Evolutionary conservation across 106 monocot species (phyloP).

Genomic region (Chionographis japonica): DNA sequence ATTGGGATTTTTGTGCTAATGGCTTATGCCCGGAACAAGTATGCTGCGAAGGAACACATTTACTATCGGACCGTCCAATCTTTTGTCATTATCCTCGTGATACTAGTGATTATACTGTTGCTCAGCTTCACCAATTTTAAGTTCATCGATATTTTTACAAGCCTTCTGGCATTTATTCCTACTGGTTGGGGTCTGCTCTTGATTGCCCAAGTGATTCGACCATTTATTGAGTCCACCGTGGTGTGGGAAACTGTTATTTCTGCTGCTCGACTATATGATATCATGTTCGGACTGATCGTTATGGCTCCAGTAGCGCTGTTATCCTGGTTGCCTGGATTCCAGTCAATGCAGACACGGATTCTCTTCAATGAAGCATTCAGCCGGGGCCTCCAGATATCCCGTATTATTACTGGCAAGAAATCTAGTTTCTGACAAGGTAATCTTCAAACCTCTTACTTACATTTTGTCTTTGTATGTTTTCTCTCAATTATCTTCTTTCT

Average conservation of each 20-base stretch:
- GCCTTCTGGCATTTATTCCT: conserved; percentile 83
- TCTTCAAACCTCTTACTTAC: neutral
- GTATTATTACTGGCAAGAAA: conserved; percentile 79
- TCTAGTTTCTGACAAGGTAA: conserved; percentile 29
- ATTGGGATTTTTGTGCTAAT: conserved; percentile 56
- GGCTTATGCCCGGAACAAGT: conserved; percentile 60
- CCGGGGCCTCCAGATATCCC: conserved; percentile 89
- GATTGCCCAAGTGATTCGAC: conserved; percentile 64
- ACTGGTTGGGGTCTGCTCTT: conserved; percentile 85
- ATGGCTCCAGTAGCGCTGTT: conserved; percentile 80
- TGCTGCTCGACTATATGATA: conserved; percentile 78
- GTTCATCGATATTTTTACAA: conserved; percentile 72
- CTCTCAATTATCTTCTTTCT: neutral
- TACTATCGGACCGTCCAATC: conserved; percentile 74
- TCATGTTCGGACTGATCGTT: conserved; percentile 72
- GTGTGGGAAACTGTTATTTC: conserved; percentile 80
- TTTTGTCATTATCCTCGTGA: conserved; percentile 35
- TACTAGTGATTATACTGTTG: conserved; percentile 44
- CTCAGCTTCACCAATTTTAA: conserved; percentile 57
- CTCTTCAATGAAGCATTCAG: conserved; percentile 98
- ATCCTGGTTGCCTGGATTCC: conserved; percentile 89
- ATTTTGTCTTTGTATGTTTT: neutral
- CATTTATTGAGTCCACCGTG: conserved; percentile 37
- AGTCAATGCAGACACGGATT: conserved; percentile 92
- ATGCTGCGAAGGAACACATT: conserved; percentile 84